These are phyloP conservation scores for Aspergillus olivimuriae DNA, from an alignment of 495 filamentous ascomycete genomes.

Conservation along the genomic window DNA sequence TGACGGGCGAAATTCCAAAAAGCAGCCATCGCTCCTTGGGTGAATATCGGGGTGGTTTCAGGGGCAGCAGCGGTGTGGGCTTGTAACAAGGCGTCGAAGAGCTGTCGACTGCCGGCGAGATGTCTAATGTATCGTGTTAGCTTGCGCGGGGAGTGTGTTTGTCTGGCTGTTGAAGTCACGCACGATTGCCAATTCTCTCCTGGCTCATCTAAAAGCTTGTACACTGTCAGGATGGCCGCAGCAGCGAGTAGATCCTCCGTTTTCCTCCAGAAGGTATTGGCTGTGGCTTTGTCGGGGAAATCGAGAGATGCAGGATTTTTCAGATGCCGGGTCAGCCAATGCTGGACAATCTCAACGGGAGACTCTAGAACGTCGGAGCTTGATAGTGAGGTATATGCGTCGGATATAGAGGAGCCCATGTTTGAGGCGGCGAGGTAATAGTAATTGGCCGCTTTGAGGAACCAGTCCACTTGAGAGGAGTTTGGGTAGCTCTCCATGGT, in stretches of 20 bases:
- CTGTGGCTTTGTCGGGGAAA: conserved; percentile 5
- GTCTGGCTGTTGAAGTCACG: conserved; percentile 1
- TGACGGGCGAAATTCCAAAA: conserved; percentile 39
- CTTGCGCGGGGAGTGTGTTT: conserved; percentile 1
- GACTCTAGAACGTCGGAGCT: conserved; percentile 33
- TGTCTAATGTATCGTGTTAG: conserved; percentile 15
- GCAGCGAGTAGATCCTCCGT: conserved; percentile 30
- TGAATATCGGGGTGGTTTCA: conserved; percentile 12
- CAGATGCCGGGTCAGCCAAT: conserved; percentile 19
- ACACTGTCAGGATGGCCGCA: conserved; percentile 24
- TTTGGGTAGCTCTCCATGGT: conserved; percentile 36
- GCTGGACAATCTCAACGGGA: conserved; percentile 24
- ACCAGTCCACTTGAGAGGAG: conserved; percentile 32
- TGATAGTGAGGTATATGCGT: conserved; percentile 26
- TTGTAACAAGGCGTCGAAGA: conserved; percentile 26
- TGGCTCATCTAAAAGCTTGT: conserved; percentile 28
- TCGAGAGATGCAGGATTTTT: background rate
- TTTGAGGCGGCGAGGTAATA: conserved; percentile 31
- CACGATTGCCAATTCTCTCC: conserved; percentile 35
- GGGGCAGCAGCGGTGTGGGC: conserved; percentile 2
- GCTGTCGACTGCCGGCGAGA: conserved; percentile 21
- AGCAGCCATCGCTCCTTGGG: conserved; percentile 27
- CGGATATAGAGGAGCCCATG: conserved; percentile 24
- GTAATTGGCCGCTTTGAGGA: conserved; percentile 38
- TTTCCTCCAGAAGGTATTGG: conserved; percentile 14